Base-by-base conservation (phyloP, 2,329 filamentous ascomycete genomes). In the Tricladium varicosporioides region DNA sequence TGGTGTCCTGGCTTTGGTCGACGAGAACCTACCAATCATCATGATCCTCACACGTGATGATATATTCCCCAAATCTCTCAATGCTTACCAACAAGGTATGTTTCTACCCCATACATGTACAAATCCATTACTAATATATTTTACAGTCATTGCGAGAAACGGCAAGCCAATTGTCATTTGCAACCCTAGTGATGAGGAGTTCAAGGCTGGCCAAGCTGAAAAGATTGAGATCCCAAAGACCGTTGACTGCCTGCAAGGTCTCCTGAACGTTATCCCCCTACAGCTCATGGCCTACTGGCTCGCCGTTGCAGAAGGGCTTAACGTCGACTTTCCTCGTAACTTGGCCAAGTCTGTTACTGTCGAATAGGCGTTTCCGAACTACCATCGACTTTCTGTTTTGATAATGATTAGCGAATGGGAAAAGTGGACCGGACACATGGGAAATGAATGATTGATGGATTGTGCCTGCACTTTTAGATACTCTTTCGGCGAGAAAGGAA, bases 201-300 rank as follows among this genome's bases (percentile, higher is more conserved):
- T 99, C 81, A 86, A 88, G 60, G 75, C 86, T 58, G 89, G 87
- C 64, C 88, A 93, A 78, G 94, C 92, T 43, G 91, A 96, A 80
- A 96, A 93, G 82, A 97, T 99, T 66, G 92, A 97, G 81, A 91
- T 99, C 59, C 94, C 94, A 67, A 88, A 89, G 81, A 97, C 93
- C 5, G 92, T 97, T 60, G 94, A 99, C 73, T 89, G 88, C 69
- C 84, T 99, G 57, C 94, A 99, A 80, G 94, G 94, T 75, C 87
- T 99, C 67, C 84, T 99, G 72, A 99, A 99, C 76, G 94, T 99
- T 70, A 91, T 99, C 67, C 94, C 94, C 52, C 83, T 99, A 70
- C 94, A 99, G 81, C 83, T 99, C 68, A 97, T 99, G 79, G 91
- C 94, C 59, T 99, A 99, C 84, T 97, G 94, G 93, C 86, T 99